Percentiles rank a stretch among this genome's conserved stretches.
phyloP scores from a whole-genome alignment of 108 stramenopile species.

The Fragilaria crotonensis region DNA sequence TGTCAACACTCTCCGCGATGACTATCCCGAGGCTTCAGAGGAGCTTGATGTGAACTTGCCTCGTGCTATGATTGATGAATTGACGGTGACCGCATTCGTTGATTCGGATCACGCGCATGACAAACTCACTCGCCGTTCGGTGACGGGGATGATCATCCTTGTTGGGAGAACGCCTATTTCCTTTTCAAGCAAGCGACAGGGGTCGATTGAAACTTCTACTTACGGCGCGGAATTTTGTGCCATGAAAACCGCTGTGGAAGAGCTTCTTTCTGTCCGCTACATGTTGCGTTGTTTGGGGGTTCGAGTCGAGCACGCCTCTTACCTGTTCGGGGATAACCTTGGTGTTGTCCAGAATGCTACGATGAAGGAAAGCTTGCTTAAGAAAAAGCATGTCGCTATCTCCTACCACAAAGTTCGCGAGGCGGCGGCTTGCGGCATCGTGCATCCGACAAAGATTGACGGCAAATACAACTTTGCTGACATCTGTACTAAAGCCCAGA shows the following conservation, averaged over 20 bases:
- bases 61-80: background rate
- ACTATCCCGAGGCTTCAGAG: constrained; percentile 9
- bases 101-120: constrained; percentile 23
- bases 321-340: constrained; percentile 28
- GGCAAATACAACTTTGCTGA: constrained; percentile 4
- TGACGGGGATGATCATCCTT: constrained; percentile 10
- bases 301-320: constrained; percentile 15
- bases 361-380: constrained; percentile 18
- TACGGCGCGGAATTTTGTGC: constrained; percentile 12
- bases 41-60: constrained; percentile 4
- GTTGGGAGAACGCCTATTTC: constrained; percentile 6
- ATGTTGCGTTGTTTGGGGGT: constrained; percentile 32
- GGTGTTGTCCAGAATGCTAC: constrained; percentile 3
- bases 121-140: constrained; percentile 11
- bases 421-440: constrained; percentile 21
- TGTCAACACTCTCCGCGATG: background rate
- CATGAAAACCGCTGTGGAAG: constrained; percentile 15
- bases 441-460: background rate
- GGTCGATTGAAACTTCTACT: constrained; percentile 1
- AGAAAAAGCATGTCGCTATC: constrained; percentile 28
- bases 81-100: constrained; percentile 7
- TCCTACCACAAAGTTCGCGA: constrained; percentile 36
- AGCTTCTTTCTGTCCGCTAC: constrained; percentile 24
- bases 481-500: background rate
- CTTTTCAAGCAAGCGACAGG: constrained; percentile 1